Base-by-base conservation (phyloP, 768 basidiomycete species). In the Trametes meyenii region DNA sequence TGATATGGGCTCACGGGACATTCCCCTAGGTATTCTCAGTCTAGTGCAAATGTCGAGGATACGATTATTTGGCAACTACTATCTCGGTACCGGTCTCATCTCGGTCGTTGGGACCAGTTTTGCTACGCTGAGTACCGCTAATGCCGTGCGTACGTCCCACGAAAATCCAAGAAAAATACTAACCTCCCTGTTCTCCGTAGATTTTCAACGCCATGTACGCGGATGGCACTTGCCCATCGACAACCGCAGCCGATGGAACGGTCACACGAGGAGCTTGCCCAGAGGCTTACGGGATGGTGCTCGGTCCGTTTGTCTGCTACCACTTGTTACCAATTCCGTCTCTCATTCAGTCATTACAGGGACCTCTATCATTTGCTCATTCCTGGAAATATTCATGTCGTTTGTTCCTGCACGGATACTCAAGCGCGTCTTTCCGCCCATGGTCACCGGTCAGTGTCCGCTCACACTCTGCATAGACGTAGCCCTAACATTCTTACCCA, bases 51-150 rank as follows among this genome's bases (percentile, higher is more conserved):
- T 94, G 84, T 90, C 88, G 2, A 78, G 88, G 1, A 65, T 89
- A 43, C 80, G 74, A 39, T 77, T 93, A 1, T 87, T 83, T 63
- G 72, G 77, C 14, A 79, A 83, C 1, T 91, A 90, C 67, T 85
- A 85, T 62, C 78, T 92, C 17, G 89, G 90, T 2, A 92, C 90
- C n/a, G 92, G 92, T 0, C 74, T 94, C 19, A 79, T 94, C 56
- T 86, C 85, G 7, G 90, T 94, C 17, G 90, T 93, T 5, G 92
- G 92, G 17, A 90, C 88, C 1, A 89, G 87, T 67, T 92, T 93
- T 67, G 82, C 90, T 5, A 91, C 90, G 0, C 78, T 94, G 13
- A 87, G 86, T 48, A 89, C 89, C 0, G 90, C 87, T 1, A 81
- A 82, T 67, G 80, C 88, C 3, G 88, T 88, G 63, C 2, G 85